Evolutionary conservation across 495 filamentous ascomycete genomes (phyloP).

Genomic region (Cudoniella acicularis): DNA sequence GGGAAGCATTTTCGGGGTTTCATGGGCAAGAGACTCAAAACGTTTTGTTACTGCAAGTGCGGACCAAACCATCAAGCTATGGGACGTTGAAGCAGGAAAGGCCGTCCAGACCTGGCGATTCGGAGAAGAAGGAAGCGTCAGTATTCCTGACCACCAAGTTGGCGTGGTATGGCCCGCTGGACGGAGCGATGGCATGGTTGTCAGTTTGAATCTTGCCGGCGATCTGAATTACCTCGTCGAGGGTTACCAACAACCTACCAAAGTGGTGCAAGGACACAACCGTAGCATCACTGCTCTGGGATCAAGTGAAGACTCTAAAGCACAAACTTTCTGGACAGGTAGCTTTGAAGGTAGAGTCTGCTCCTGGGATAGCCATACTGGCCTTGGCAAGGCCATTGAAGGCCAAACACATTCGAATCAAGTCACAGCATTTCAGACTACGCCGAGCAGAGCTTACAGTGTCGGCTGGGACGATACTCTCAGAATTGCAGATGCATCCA

Average conservation of each 20-base stretch:
- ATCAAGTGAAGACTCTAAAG: constrained; percentile 35
- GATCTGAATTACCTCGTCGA: constrained; percentile 85
- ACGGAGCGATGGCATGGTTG: constrained; percentile 77
- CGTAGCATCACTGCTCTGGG: constrained; percentile 80
- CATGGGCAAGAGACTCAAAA: constrained; percentile 87
- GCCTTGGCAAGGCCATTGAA: constrained; percentile 63
- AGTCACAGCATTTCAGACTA: constrained; percentile 68
- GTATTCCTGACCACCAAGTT: constrained; percentile 82
- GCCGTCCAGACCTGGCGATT: constrained; percentile 78
- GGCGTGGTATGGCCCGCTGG: constrained; percentile 89
- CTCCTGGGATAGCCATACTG: constrained; percentile 71
- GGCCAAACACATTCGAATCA: constrained; percentile 80
- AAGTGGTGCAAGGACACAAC: constrained; percentile 86
- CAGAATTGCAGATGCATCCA: constrained; percentile 63
- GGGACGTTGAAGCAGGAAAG: constrained; percentile 80
- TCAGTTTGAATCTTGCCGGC: constrained; percentile 82
- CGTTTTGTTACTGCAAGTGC: constrained; percentile 88
- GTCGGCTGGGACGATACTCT: constrained; percentile 95
- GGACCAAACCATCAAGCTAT: constrained; percentile 85
- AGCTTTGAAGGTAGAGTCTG: constrained; percentile 86
- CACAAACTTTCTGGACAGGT: constrained; percentile 73
- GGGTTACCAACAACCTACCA: constrained; percentile 61
- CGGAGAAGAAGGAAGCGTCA: constrained; percentile 73
- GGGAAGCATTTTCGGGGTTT: constrained; percentile 87
- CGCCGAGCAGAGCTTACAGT: constrained; percentile 65